phyloP scores from a whole-genome alignment of 805 yeast species.

The Jamesozyma lodderae region DNA sequence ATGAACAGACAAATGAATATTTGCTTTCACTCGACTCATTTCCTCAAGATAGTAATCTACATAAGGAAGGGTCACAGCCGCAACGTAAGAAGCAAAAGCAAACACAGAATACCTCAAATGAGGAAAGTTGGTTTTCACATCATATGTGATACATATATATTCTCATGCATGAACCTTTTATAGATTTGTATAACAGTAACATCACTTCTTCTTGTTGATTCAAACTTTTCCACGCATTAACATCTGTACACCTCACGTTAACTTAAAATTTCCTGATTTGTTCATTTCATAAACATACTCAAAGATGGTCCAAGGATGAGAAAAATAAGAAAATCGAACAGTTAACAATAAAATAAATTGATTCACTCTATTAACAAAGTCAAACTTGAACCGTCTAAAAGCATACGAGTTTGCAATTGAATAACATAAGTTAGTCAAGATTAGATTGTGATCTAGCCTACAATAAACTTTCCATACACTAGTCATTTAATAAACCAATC shows the following conservation, averaged over 20 bases:
- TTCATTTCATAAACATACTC: slow-evolving; percentile 1
- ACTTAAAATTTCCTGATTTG: slow-evolving; percentile 2
- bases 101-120: neutral
- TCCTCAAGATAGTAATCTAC: neutral
- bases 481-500: too few relatives aligned
- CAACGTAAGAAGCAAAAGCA: neutral
- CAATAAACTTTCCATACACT: too few relatives aligned
- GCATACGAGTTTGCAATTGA: too few relatives aligned
- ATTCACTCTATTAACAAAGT: too few relatives aligned
- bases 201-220: too few relatives aligned
- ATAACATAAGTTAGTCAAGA: too few relatives aligned
- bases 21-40: slow-evolving; percentile 4
- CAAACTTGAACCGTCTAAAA: too few relatives aligned
- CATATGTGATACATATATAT: slow-evolving; percentile 3
- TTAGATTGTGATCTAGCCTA: too few relatives aligned
- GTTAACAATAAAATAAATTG: neutral
- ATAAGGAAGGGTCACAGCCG: too few relatives aligned
- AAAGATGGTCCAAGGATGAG: neutral
- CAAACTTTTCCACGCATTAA: neutral
- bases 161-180: neutral
- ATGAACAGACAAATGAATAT: slow-evolving; percentile 14
- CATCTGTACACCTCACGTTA: neutral
- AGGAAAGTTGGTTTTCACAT: slow-evolving; percentile 4
- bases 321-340: neutral
- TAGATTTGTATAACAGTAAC: too few relatives aligned